Evolutionary conservation across 2,329 filamentous ascomycete species (phyloP), one percentile per base, ranked within the genome.

Genomic region (Microascus cirrosus): DNA sequence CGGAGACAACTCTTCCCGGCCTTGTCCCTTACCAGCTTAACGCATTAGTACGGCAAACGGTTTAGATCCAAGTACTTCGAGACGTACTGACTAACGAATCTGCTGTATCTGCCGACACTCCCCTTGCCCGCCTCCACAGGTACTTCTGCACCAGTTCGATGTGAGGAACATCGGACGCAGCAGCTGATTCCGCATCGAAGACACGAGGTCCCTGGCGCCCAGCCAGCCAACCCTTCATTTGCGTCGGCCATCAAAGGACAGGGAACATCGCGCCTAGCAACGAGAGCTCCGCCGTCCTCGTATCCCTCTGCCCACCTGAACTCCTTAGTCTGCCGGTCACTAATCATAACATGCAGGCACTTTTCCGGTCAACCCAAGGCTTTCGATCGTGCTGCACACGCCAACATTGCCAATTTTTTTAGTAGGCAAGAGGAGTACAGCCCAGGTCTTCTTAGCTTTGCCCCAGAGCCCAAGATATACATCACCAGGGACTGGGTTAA

Each of bases 161-260:
- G 45, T 62, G 53, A 3, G 58, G 57, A 51, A 62, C 28, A 42
- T 59, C 55, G 10, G 53, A 58, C 15, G 20, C 48, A n/a, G 51
- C 52, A 13, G 54, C 15, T 11, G 51, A 36, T 7, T 56, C 20
- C 2, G 32, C 28, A 10, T 63, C n/a, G 7, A 64, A 63, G 34
- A 45, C 10, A 58, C 50, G n/a, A 64, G 48, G 20, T 64, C 59
- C n/a, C 51, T 58, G 1, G 59, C 63, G 2, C 54, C 55, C 7
- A 64, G 55, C 63, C 63, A 65, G 35, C 60, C 60, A 2, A 64
- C 60, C 0, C 62, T 58, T 50, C 63, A 63, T n/a, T 59, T 61
- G 5, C 50, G 36, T 1, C 63, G 52, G 2, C 63, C 61, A n/a
- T 64, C 62, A 57, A 65, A 65, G 53, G 32, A 62, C 56, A 0